Evolutionary conservation across 2,329 filamentous ascomycete genomes (phyloP).

Genomic region (Alternaria sp.): DNA sequence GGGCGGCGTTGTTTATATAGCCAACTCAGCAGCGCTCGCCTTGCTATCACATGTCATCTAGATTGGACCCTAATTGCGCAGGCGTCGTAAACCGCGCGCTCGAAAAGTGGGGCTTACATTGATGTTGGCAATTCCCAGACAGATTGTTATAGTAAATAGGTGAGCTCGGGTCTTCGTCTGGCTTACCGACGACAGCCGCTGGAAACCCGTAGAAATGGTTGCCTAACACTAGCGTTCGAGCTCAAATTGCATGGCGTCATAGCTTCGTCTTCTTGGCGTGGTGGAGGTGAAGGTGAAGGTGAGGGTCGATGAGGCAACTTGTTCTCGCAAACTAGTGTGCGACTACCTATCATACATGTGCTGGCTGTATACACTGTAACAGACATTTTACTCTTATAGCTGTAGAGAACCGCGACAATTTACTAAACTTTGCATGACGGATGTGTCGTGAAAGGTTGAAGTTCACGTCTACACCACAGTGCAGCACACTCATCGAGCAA

Average conservation of each 20-base stretch:
- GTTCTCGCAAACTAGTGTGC: no score
- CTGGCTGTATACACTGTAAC: no score
- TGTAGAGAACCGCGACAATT: no score
- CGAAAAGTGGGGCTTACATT: constrained; percentile 7
- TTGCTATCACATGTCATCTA: background rate
- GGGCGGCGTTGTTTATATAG: constrained; percentile 10
- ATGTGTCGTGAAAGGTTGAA: background rate
- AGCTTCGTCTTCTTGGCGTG: background rate
- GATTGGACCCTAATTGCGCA: background rate
- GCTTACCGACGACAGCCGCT: constrained; percentile 8
- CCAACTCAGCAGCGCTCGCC: background rate
- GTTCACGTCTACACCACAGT: no score
- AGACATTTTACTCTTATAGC: no score
- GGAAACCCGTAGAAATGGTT: constrained; percentile 1
- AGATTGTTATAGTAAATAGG: constrained; percentile 10
- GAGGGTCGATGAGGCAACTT: no score
- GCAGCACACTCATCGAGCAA: no score
- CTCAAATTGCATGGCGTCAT: background rate
- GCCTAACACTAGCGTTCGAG: constrained; percentile 4
- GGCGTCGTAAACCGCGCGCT: background rate
- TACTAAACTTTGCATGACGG: no score
- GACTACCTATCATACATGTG: no score
- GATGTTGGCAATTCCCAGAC: constrained; percentile 11
- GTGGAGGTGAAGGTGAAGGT: background rate
- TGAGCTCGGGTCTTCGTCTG: constrained; percentile 13